Base-by-base conservation (phyloP, 768 basidiomycete species). In the Tulasnella sp. region DNA sequence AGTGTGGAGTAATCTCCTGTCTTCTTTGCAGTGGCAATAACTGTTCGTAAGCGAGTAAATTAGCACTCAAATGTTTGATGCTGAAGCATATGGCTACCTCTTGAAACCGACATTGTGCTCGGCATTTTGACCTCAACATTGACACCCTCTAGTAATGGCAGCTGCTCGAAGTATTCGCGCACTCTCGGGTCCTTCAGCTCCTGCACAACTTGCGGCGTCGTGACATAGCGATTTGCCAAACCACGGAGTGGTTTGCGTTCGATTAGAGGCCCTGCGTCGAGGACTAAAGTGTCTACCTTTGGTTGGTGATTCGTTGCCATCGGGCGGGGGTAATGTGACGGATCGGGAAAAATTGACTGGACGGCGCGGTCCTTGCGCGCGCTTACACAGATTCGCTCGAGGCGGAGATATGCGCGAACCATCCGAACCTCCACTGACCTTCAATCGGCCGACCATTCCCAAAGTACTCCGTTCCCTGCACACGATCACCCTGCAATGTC, bases 1-100 rank as follows among this genome's bases (percentile, higher is more conserved):
- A 99, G 87, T 70, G 95, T 96, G 61, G 93, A 86, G 83, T 95
- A 96, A 84, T 99, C 98, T 83, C 98, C 98, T 0, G 97, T 97
- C 87, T 94, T 94, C 87, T 95, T 97, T 4, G 98, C 94, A 84
- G 91, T 91, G 79, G 92, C 91, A 77, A 93, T 93, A 5, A 97
- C 98, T 98, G 82, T 15, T 79, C 32, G 37, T 10, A 77, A 11
- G 10, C 55, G 39, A 69, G 29, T 20, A 35, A 23, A 20, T 20
- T 26, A 32, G 37, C 35, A 39, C 7, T 5, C 6, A 1, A 6
- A 29, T 16, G 5, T 18, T 42, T 3, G 40, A 55, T 35, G 29
- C 20, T 13, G 70, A 4, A 29, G 16, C 81, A 89, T 16, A 10
- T 44, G 87, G 78, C 89, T 84, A 83, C 86, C 85, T 80, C 83